phyloP scores from a whole-genome alignment of 2,329 filamentous ascomycete species.

The Talaromyces sp. region DNA sequence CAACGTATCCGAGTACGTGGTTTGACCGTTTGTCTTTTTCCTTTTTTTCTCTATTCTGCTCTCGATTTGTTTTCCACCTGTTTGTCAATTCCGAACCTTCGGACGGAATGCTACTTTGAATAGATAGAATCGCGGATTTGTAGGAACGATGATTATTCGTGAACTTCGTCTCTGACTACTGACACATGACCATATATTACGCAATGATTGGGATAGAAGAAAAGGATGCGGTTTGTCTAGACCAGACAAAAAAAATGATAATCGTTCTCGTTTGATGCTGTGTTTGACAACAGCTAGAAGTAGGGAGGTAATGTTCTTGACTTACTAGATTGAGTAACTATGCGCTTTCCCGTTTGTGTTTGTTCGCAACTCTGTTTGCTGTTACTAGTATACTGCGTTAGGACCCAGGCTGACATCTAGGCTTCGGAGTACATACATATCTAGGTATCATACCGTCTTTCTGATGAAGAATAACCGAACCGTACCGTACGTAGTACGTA shows the following conservation, averaged over 20 bases:
- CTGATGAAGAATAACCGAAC: not conserved
- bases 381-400: not conserved
- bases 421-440: not conserved
- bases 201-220: too few relatives aligned
- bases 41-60: not conserved
- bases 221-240: not conserved
- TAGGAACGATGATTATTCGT: not conserved
- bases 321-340: not conserved
- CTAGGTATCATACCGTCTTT: not conserved
- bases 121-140: not conserved
- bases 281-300: not conserved
- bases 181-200: not conserved
- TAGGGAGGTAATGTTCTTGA: not conserved
- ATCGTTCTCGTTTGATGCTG: not conserved
- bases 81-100: not conserved
- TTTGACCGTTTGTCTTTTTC: not conserved
- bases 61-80: not conserved
- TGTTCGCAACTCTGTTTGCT: too few relatives aligned
- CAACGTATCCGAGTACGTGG: too few relatives aligned
- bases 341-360: not conserved
- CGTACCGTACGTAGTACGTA: not conserved
- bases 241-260: not conserved
- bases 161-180: not conserved
- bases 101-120: not conserved
- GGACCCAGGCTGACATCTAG: not conserved